phyloP scores from a whole-genome alignment of 2,329 filamentous ascomycete genomes.

The Venturia pyrina region DNA sequence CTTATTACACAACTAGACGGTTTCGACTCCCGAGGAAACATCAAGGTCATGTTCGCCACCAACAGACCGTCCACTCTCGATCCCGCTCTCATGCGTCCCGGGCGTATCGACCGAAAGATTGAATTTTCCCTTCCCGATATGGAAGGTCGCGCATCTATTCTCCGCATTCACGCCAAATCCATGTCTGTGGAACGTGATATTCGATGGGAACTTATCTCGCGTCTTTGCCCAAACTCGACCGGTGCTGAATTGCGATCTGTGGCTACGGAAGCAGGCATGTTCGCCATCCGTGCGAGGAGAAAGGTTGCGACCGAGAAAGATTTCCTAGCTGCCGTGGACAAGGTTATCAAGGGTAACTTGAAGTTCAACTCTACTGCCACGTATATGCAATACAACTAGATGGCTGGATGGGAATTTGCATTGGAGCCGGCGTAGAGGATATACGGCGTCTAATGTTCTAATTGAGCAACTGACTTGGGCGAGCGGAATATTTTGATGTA shows the following conservation, averaged over 20 bases:
- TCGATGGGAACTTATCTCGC: slow-evolving; percentile 95
- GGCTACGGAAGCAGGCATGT: slow-evolving; percentile 97
- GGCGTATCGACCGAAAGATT: slow-evolving; percentile 97
- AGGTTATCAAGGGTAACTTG: slow-evolving; percentile 97
- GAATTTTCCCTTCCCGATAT: slow-evolving; percentile 97
- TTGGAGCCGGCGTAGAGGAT: neutral
- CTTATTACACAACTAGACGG: slow-evolving; percentile 94
- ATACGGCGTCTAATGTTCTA: neutral
- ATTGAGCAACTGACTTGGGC: neutral
- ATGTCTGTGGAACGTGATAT: slow-evolving; percentile 99
- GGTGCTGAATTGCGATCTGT: slow-evolving; percentile 94
- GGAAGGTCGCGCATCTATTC: slow-evolving; percentile 92
- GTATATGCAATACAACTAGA: slow-evolving; percentile 98
- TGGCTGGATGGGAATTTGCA: slow-evolving; percentile 8
- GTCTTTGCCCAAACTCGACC: slow-evolving; percentile 92
- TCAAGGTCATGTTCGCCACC: slow-evolving; percentile 99
- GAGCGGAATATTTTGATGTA: neutral
- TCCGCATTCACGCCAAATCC: slow-evolving; percentile 97
- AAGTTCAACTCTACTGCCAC: slow-evolving; percentile 99
- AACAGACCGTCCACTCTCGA: slow-evolving; percentile 93
- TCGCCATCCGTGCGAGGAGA: slow-evolving; percentile 83
- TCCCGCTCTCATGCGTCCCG: slow-evolving; percentile 92
- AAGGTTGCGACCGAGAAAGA: slow-evolving; percentile 99
- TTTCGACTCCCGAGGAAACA: slow-evolving; percentile 93
- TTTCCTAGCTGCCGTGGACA: slow-evolving; percentile 94